Evolutionary conservation across 2,329 filamentous ascomycete genomes (phyloP).

Genomic region (Apiospora koreana): DNA sequence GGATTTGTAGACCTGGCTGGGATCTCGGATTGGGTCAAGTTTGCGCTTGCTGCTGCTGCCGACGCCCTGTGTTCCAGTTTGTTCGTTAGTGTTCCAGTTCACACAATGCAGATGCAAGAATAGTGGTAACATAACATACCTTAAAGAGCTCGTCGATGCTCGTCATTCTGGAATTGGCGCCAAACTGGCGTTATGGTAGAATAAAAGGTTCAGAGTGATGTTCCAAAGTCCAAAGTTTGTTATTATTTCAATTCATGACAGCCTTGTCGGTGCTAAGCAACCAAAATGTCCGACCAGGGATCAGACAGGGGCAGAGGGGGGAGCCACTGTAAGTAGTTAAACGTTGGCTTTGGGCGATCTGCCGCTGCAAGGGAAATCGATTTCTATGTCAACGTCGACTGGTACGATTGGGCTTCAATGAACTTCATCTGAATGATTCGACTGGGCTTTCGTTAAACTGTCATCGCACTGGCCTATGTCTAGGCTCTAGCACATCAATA

Average conservation of each 20-base stretch:
- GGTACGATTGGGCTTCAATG: not conserved
- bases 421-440: not conserved
- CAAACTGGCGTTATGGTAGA: not conserved
- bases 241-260: not conserved
- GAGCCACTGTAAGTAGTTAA: not conserved
- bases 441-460: not conserved
- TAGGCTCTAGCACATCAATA: not conserved
- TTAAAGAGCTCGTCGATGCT: constrained; percentile 63
- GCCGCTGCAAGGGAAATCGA: not conserved
- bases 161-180: constrained; percentile 41
- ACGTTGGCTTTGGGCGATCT: not conserved
- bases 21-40: constrained; percentile 61
- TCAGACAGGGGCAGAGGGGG: too few relatives aligned
- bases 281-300: not conserved
- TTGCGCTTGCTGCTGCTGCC: constrained; percentile 65
- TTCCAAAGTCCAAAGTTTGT: not conserved
- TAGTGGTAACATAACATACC: constrained; percentile 31
- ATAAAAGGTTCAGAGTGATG: not conserved
- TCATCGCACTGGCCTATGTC: not conserved
- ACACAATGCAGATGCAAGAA: not conserved
- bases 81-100: constrained; percentile 17
- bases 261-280: constrained; percentile 1
- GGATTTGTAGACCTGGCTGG: constrained; percentile 67
- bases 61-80: constrained; percentile 39
- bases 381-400: not conserved